Percentiles rank a stretch among this genome's conserved stretches.
These are phyloP conservation scores for Eucalyptus shirleyi DNA, from an alignment of 345 rosid genomes.

Conservation along the genomic window DNA sequence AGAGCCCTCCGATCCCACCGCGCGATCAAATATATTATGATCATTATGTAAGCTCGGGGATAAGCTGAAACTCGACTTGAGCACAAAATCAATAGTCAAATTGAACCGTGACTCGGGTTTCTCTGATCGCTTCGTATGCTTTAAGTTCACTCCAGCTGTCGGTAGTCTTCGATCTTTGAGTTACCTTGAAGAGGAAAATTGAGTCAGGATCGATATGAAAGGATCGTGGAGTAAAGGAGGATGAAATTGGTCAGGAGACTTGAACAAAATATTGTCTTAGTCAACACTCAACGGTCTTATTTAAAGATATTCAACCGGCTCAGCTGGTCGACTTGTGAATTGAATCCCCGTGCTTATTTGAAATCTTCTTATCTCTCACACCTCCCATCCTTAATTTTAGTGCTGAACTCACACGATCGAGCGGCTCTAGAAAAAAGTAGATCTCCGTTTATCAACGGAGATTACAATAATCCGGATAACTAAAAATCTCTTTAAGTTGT, in stretches of 20 bases:
- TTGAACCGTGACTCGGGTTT: neutral
- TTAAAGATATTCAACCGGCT: neutral
- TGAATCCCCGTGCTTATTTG: neutral
- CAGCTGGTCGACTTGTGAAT: neutral
- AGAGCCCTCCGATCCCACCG: neutral
- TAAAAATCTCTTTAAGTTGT: neutral
- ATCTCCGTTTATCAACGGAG: neutral
- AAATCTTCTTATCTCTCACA: neutral
- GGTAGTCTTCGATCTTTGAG: neutral
- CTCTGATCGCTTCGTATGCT: neutral
- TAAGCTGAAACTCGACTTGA: neutral
- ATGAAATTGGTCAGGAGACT: neutral
- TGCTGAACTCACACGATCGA: neutral
- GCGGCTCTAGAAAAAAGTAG: neutral
- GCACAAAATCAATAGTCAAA: neutral
- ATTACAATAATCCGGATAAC: neutral
- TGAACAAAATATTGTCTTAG: neutral
- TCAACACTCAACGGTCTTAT: neutral
- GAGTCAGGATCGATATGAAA: neutral
- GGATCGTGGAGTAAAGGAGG: neutral
- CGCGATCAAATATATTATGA: neutral
- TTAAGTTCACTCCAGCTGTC: neutral
- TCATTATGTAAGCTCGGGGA: conserved; percentile 6
- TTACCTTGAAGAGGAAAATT: neutral
- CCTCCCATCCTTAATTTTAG: neutral